Conservation (phyloP, 306 rosid genomes). For the Fragaria ananassa region DNA sequence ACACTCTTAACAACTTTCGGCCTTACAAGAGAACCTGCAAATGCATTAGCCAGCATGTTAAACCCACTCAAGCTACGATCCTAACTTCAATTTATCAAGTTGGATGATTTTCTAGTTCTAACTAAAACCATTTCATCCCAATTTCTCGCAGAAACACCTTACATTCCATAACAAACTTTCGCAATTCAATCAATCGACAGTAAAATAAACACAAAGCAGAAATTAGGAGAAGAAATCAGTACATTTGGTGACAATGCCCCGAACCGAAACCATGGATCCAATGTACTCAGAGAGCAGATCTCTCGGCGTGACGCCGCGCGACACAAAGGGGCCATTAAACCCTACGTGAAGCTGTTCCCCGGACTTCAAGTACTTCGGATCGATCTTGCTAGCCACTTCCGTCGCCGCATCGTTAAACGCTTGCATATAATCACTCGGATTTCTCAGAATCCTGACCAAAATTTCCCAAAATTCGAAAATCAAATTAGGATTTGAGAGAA, state of each 20-base stretch:
- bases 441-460: constrained; percentile 59
- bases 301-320: constrained; percentile 85
- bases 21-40: constrained; percentile 88
- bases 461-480: not conserved
- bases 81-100: not conserved
- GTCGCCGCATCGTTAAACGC: constrained; percentile 90
- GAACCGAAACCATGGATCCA: constrained; percentile 94
- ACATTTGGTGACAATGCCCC: constrained; percentile 96
- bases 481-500: not conserved
- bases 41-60: constrained; percentile 25
- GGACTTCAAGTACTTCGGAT: constrained; percentile 71
- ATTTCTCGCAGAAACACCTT: not conserved
- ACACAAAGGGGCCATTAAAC: constrained; percentile 87
- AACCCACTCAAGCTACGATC: not conserved
- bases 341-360: constrained; percentile 91
- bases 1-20: constrained; percentile 98
- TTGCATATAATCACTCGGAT: constrained; percentile 85
- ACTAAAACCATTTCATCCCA: not conserved
- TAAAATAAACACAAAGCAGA: not conserved
- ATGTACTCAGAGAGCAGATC: constrained; percentile 85
- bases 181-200: not conserved
- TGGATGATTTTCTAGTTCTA: not conserved
- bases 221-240: not conserved
- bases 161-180: not conserved
- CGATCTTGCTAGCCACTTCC: constrained; percentile 66